Conservation (phyloP, 192 early-diverging fungal genomes). For the Linnemannia elongata region DNA sequence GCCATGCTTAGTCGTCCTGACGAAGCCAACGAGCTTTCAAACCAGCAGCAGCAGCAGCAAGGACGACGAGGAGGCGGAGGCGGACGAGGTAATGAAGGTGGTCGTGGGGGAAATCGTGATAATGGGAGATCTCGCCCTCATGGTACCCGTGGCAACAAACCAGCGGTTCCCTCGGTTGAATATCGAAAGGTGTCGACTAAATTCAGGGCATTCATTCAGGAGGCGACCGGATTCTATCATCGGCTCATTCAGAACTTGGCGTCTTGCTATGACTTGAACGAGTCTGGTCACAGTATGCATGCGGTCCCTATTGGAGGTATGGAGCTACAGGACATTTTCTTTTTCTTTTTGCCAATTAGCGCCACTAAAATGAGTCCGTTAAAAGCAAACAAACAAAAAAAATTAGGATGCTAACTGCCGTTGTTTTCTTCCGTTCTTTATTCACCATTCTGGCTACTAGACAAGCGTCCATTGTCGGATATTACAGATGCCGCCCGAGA, state of each 20-base stretch:
- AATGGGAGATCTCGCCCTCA: constrained; percentile 33
- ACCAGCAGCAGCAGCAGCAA: constrained; percentile 16
- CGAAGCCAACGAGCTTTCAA: constrained; percentile 8
- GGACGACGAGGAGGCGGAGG: constrained; percentile 3
- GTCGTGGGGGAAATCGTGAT: constrained; percentile 19
- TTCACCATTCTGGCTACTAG: constrained; percentile 1
- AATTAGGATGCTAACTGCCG: background rate
- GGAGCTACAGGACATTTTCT: background rate
- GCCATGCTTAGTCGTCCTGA: constrained; percentile 40
- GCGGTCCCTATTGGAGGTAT: constrained; percentile 49
- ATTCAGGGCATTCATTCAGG: constrained; percentile 64
- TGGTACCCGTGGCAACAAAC: constrained; percentile 40
- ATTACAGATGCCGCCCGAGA: constrained; percentile 45
- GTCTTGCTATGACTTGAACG: constrained; percentile 57
- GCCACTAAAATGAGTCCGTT: background rate
- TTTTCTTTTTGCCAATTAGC: background rate
- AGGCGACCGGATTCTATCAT: constrained; percentile 68
- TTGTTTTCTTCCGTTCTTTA: background rate
- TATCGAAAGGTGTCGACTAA: constrained; percentile 55
- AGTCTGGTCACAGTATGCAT: constrained; percentile 52
- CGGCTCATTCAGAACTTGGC: constrained; percentile 61
- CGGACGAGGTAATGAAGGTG: constrained; percentile 11
- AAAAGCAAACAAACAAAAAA: background rate
- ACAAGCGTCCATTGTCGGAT: constrained; percentile 36
- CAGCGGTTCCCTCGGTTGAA: constrained; percentile 24